A percentile compares a stretch with the other conserved stretches of the same genome.
phyloP scores from a whole-genome alignment of 495 filamentous ascomycete species.

The Neurospora sp. region DNA sequence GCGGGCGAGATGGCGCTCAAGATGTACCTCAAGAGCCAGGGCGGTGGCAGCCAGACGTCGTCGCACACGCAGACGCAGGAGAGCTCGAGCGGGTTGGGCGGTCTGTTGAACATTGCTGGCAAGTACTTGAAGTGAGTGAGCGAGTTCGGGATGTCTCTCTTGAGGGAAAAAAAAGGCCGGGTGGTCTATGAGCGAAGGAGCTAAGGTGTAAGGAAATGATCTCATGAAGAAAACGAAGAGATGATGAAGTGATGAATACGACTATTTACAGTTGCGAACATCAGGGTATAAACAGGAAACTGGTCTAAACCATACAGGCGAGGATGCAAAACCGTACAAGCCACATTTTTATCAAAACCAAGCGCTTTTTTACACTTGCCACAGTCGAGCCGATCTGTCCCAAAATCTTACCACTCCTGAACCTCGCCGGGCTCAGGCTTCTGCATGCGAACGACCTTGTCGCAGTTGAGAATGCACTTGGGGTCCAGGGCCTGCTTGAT shows the following conservation, averaged over 20 bases:
- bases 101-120: conserved; percentile 11
- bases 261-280: neutral
- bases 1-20: conserved; percentile 45
- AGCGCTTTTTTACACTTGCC: neutral
- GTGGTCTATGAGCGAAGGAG: neutral
- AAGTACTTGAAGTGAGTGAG: conserved; percentile 1
- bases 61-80: neutral
- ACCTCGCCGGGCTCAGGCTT: conserved; percentile 42
- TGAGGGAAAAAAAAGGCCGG: neutral
- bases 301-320: neutral
- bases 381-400: neutral
- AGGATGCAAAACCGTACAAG: neutral
- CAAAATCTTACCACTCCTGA: conserved; percentile 32
- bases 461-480: conserved; percentile 66
- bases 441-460: conserved; percentile 64
- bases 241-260: neutral
- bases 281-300: neutral
- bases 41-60: conserved; percentile 3
- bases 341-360: neutral
- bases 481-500: conserved; percentile 69
- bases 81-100: conserved; percentile 8
- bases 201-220: neutral
- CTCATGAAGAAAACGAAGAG: neutral
- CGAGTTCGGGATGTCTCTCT: neutral
- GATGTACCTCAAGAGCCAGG: conserved; percentile 45